Percentiles rank a stretch among this genome's conserved stretches.
Conservation (phyloP, 2,329 filamentous ascomycete species). For the Microcera coccophila region DNA sequence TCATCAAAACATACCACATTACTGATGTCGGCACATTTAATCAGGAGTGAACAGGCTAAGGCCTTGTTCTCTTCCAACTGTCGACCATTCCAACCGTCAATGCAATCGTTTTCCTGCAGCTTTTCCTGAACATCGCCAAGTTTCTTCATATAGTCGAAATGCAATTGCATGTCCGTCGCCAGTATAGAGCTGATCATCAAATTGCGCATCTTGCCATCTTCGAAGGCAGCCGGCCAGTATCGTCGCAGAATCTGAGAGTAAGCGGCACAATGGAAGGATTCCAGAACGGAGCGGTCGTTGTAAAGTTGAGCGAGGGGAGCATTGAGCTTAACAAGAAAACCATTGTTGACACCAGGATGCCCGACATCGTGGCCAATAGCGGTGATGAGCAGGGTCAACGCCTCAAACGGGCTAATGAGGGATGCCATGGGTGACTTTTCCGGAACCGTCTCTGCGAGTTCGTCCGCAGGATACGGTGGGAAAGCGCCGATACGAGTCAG, state of each 20-base stretch:
- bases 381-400: slow-evolving; percentile 81
- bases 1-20: slow-evolving; percentile 70
- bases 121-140: slow-evolving; percentile 77
- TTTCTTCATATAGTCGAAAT: slow-evolving; percentile 94
- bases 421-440: slow-evolving; percentile 64
- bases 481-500: slow-evolving; percentile 75
- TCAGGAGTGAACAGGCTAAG: slow-evolving; percentile 82
- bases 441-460: slow-evolving; percentile 26
- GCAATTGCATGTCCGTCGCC: slow-evolving; percentile 94
- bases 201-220: slow-evolving; percentile 74
- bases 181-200: slow-evolving; percentile 97
- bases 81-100: slow-evolving; percentile 73
- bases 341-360: slow-evolving; percentile 96
- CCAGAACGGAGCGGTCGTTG: slow-evolving; percentile 93
- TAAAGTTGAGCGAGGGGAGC: slow-evolving; percentile 91
- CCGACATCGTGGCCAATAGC: slow-evolving; percentile 98
- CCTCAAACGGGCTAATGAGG: slow-evolving; percentile 81
- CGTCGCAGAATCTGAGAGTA: slow-evolving; percentile 93
- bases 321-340: slow-evolving; percentile 87
- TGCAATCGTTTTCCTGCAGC: slow-evolving; percentile 61
- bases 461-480: slow-evolving; percentile 57
- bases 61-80: slow-evolving; percentile 72
- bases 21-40: slow-evolving; percentile 98
- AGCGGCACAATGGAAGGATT: slow-evolving; percentile 95
- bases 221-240: slow-evolving; percentile 83